Base-by-base conservation (phyloP, 345 rosid species). In the Litchi chinensis region DNA sequence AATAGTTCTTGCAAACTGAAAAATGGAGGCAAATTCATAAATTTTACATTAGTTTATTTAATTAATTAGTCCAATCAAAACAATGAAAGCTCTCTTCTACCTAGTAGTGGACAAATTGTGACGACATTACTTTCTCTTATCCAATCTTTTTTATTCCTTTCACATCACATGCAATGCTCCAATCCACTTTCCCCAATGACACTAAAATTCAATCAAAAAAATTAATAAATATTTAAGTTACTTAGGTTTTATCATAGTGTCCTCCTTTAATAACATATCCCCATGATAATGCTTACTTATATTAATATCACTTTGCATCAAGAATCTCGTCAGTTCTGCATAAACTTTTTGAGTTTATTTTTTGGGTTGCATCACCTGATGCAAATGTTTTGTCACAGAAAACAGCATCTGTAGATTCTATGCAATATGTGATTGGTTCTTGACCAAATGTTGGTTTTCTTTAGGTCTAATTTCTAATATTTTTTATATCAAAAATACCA, bases 131-230 rank as follows among this genome's bases (percentile, higher is more conserved):
- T 79, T 62, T 66, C n/a, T 19, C 52, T 77, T 70, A 48, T 77
- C 82, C 74, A 77, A 41, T 73, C 26, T 50, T 78, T 41, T 60
- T 26, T 63, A 10, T 76, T n/a, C n/a, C n/a, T n/a, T 76, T 70
- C 77, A 37, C 48, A 48, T 76, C 88, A 87, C 86, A 85, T 85
- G 88, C 86, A 79, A 32, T 79, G 76, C 78, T 68, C 70, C 41
- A 39, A 46, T 59, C 59, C 69, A 77, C 77, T 48, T 48, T 60
- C 64, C 13, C 66, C 83, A 68, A 77, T 50, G 59, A 54, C 63
- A 65, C 71, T 75, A 46, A 37, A 74, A 12, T 39, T 26, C 22
- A 64, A 68, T 26, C 21, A 28, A 67, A 6, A 22, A 59, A 75
- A 72, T 15, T 56, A 8, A 60, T 57, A 43, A 44, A 6, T 43